A percentile compares a stretch with the other conserved stretches of the same genome.
Conservation (phyloP, 2,329 filamentous ascomycete genomes). For the Fusarium tricinctum region DNA sequence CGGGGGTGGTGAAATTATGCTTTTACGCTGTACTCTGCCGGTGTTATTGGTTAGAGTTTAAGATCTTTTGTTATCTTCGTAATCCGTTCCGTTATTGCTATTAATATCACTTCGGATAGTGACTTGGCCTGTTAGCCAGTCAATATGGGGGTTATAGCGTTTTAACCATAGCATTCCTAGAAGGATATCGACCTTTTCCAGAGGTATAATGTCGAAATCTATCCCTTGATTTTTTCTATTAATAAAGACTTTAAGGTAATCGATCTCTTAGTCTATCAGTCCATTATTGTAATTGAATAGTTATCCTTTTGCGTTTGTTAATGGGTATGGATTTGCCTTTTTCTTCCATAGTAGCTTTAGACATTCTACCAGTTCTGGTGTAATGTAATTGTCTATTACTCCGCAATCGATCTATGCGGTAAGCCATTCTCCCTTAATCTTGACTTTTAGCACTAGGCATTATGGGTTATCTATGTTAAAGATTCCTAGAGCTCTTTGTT, state of each 20-base stretch:
- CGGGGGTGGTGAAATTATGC: background rate
- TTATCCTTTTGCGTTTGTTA: background rate
- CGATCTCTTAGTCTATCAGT: background rate
- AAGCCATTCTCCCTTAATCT: background rate
- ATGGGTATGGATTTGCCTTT: background rate
- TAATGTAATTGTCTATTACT: background rate
- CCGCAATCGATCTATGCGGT: background rate
- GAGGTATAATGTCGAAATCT: too few species aligned
- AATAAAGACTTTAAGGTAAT: too few species aligned
- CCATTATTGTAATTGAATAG: background rate
- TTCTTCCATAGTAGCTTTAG: background rate
- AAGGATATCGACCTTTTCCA: too few species aligned
- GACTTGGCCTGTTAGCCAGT: too few species aligned
- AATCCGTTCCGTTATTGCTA: background rate
- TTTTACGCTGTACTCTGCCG: background rate
- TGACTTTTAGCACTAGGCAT: background rate
- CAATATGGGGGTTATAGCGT: background rate
- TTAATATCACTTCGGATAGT: background rate
- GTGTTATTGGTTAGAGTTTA: background rate
- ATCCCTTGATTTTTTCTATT: too few species aligned
- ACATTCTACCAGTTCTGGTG: background rate
- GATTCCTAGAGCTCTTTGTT: too few species aligned
- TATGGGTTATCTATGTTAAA: too few species aligned
- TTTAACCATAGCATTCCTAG: too few species aligned
- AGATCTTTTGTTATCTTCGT: background rate